These are phyloP conservation scores for Backusella sp. DNA, from an alignment of 192 early-diverging fungal species.

Conservation along the genomic window DNA sequence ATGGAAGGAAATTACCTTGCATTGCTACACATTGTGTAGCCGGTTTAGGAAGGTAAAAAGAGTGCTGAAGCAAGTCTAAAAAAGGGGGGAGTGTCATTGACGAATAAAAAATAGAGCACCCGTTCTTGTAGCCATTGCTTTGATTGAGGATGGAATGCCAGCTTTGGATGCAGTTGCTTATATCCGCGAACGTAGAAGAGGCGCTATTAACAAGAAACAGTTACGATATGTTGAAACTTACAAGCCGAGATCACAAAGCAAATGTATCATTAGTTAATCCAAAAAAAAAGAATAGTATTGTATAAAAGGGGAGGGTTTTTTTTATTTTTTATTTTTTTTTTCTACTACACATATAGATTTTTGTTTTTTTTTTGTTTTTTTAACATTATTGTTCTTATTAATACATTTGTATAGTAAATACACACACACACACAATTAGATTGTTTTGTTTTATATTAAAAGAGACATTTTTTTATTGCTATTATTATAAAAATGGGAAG, in stretches of 20 bases:
- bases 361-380: too few species aligned
- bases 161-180: constrained; percentile 75
- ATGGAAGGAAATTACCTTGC: constrained; percentile 13
- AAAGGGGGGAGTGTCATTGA: not conserved
- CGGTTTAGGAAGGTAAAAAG: constrained; percentile 68
- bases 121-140: constrained; percentile 72
- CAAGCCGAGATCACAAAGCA: constrained; percentile 45
- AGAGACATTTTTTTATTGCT: not conserved
- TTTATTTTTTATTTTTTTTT: not conserved
- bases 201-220: constrained; percentile 75
- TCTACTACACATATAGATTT: not conserved
- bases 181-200: constrained; percentile 68
- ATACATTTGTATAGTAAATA: not conserved
- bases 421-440: not conserved
- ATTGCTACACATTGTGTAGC: constrained; percentile 81
- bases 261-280: constrained; percentile 37
- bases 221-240: constrained; percentile 62
- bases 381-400: too few species aligned
- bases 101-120: constrained; percentile 41
- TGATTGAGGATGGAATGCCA: constrained; percentile 79
- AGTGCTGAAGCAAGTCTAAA: not conserved
- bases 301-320: not conserved
- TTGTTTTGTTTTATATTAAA: not conserved
- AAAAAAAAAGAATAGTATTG: too few species aligned
- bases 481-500: not conserved